Base-by-base conservation (phyloP, 495 filamentous ascomycete species). In the Aspergillus baeticus region DNA sequence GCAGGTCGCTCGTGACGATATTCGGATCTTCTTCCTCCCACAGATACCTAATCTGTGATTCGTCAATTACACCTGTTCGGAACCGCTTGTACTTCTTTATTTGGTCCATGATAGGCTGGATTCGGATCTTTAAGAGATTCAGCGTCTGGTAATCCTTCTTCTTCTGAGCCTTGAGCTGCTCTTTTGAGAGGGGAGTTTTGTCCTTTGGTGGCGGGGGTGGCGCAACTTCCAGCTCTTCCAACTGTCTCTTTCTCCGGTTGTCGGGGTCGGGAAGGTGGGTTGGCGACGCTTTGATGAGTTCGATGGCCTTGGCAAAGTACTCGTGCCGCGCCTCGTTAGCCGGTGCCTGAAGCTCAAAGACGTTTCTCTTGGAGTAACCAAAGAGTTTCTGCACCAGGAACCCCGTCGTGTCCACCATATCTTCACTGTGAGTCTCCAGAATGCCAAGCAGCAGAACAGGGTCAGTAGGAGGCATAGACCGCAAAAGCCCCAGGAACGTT, bases 101-200 rank as follows among this genome's bases (percentile, higher is more conserved):
- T 71, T 95, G 88, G 58, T 98, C 93, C 91, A 98, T 96, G 60
- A 96, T 87, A 11, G 88, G 88, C 69, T 96, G 91, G 49, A 98
- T 84, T 21, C 87, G 79, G 15, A 93, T 79, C 72, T 97, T 98
- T 51, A 98, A 74, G 51, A 87, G 69, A 67, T 97, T 96, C 34
- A 96, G 76, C 2, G 82, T 81, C 51, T 90, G 83, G 31, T 87
- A 82, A 68, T 98, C 95, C 36, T 83, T 81, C 70, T 88, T 84
- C 64, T 87, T 90, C 73, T 91, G 89, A 2, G 82, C 84, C 62
- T 89, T 89, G 36, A 88, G 79, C 67, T 96, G 86, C 49, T 89
- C 88, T 63, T 90, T 90, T 15, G 82, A 89, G 5, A 73, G 62
- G 14, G 69, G 61, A 4, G 83, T 71, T 34, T 73, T 68, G 37